Evolutionary conservation across 148 eudicot species (phyloP).

Genomic region (Rhododendron henanense): DNA sequence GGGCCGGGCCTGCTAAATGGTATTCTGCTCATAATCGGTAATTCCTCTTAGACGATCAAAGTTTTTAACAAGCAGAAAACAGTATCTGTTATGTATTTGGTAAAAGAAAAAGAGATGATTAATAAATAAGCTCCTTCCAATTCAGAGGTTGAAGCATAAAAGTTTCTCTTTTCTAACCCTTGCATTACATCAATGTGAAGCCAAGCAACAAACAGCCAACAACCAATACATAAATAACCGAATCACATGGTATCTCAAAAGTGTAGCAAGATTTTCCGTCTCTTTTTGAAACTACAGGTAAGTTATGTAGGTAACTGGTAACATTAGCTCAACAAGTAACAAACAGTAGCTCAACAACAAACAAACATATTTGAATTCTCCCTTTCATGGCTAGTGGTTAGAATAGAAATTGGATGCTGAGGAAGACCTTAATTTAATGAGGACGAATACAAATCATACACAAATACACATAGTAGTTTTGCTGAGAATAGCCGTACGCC

Average conservation of each 20-base stretch:
- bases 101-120: neutral
- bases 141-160: neutral
- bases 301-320: neutral
- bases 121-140: neutral
- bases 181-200: neutral
- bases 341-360: constrained; percentile 3
- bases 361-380: neutral
- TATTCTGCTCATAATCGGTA: neutral
- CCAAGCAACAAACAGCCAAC: neutral
- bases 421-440: neutral
- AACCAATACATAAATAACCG: neutral
- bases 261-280: neutral
- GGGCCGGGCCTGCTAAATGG: neutral
- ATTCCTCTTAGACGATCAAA: neutral
- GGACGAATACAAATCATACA: neutral
- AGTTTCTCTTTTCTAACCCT: neutral
- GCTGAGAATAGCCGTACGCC: neutral
- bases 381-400: neutral
- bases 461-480: neutral
- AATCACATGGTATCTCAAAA: neutral
- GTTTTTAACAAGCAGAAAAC: neutral
- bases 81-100: neutral
- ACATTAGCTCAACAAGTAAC: no score
- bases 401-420: neutral
- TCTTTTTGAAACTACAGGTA: neutral